Evolutionary conservation across 495 filamentous ascomycete genomes (phyloP), one percentile per base, ranked within the genome.

Genomic region (Aspergillus ostianus): DNA sequence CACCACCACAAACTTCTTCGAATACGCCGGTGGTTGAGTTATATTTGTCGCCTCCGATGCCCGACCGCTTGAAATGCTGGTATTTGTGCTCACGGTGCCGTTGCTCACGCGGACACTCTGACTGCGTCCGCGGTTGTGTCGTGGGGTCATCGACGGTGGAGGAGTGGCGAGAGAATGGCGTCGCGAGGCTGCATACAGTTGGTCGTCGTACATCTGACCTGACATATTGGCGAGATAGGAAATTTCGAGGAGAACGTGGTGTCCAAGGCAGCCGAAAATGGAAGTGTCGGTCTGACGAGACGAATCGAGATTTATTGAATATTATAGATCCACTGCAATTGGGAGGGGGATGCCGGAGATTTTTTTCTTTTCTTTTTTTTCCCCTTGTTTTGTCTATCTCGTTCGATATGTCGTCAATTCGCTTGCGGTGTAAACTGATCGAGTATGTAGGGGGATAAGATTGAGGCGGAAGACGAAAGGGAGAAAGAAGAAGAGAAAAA

Each of bases 1-100:
- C 21, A 98, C 94, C 19, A 98, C 94, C 20, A 98, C 94, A 65
- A 98, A 92, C 80, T 98, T 98, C 80, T 98, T 98, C 59, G 92
- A 97, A 75, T 92, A 98, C 52, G 90, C 86, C 1, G 93, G 92
- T 4, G 90, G 90, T 66, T 84, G 92, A 8, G 92, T 97, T 73
- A 94, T 85, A 73, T 90, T 87, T 32, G 92, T 97, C 18, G 84
- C 87, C 53, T 88, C 83, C 6, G 91, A 93, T 70, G 90, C 85
- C 53, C 68, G 71, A 65, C 86, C 77, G 41, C 87, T 86, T 9
- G 85, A 88, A 58, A 82, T 70, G 71, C 80, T 84, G 61, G 80
- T 85, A 77, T 85, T 87, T 51, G 90, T 92, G 81, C 88, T 94
- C 68, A 90, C 87, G 41, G 90, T 93, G 60, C 90, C 91, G 76